These are phyloP conservation scores for Cicer judaicum DNA, from an alignment of 306 rosid species.

Conservation along the genomic window DNA sequence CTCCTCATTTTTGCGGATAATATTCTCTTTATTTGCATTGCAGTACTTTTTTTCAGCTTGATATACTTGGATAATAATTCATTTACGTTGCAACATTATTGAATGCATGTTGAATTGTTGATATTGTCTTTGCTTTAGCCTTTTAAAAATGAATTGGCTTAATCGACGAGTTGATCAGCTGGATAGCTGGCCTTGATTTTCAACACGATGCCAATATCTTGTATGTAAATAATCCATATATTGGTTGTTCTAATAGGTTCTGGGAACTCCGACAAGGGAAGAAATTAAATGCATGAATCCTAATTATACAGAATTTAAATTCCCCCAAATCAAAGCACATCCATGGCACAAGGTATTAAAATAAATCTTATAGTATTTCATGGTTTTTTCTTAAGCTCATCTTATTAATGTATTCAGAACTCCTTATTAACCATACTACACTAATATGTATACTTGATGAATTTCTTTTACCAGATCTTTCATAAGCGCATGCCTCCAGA, in stretches of 20 bases:
- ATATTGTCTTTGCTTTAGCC: conserved; percentile 19
- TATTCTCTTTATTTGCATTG: conserved; percentile 21
- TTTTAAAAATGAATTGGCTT: conserved; percentile 19
- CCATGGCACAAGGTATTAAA: conserved; percentile 95
- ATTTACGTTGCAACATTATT: background rate
- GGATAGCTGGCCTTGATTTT: conserved; percentile 7
- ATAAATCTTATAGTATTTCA: conserved; percentile 18
- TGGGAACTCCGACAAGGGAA: conserved; percentile 98
- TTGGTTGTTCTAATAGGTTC: conserved; percentile 61
- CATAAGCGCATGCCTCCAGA: conserved; percentile 99
- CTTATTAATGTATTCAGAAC: conserved; percentile 8
- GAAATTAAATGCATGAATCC: conserved; percentile 99
- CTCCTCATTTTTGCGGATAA: conserved; percentile 7
- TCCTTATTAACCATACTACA: conserved; percentile 24
- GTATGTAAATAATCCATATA: conserved; percentile 33
- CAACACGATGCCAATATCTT: background rate
- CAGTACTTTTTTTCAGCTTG: background rate
- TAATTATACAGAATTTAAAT: conserved; percentile 94
- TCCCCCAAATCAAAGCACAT: conserved; percentile 98
- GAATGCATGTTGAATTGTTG: conserved; percentile 7
- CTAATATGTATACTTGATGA: conserved; percentile 21
- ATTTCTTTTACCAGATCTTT: conserved; percentile 64
- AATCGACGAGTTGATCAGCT: conserved; percentile 30
- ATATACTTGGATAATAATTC: conserved; percentile 12
- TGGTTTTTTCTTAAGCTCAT: conserved; percentile 1